Base-by-base conservation (phyloP, 2,329 filamentous ascomycete genomes). In the Fusarium musae region DNA sequence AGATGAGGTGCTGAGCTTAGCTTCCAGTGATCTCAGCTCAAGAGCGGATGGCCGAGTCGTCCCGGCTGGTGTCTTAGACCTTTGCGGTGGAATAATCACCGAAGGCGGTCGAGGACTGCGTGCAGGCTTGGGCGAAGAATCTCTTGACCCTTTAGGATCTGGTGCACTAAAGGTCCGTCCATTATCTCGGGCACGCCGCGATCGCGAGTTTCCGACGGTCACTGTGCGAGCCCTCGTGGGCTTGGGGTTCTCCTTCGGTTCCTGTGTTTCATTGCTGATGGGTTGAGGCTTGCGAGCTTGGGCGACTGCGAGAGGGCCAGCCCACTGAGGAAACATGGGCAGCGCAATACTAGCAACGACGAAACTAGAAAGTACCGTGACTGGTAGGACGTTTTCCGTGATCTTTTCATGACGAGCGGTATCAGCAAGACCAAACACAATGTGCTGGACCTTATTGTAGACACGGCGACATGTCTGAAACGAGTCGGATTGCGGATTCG, bases 401-500 rank as follows among this genome's bases (percentile, higher is more conserved):
- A 96, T 95, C 83, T 92, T 92, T 77, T 94, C 92, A 73, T 90
- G 87, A 65, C 91, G 88, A 68, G 87, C 87, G 32, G 88, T 87
- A 78, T 96, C 93, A 39, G 91, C 87, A 30, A 93, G 86, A 26
- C 93, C 93, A 81, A 96, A 96, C 32, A 96, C 93, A 76, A 96
- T 94, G 82, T 94, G 91, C 82, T 96, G 93, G 43, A 96, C 93
- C 82, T 94, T 94, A 83, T 96, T 96, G 85, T 95, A 96, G 75
- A 96, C 91, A 78, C 94, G 87, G 67, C 93, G 90, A 79, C 93
- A 96, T 56, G 93, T 96, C 83, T 93, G 92, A 84, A 96, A 96
- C 56, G 92, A 88, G 77, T 91, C 89, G 69, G 92, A 92, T 80
- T 93, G 92, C 5, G 93, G 93, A 66, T 92, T 93, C 78, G 88